Percentiles rank a stretch among this genome's conserved stretches.
These are phyloP conservation scores for Neonectria faginata DNA, from an alignment of 2,329 filamentous ascomycete species.

Conservation along the genomic window DNA sequence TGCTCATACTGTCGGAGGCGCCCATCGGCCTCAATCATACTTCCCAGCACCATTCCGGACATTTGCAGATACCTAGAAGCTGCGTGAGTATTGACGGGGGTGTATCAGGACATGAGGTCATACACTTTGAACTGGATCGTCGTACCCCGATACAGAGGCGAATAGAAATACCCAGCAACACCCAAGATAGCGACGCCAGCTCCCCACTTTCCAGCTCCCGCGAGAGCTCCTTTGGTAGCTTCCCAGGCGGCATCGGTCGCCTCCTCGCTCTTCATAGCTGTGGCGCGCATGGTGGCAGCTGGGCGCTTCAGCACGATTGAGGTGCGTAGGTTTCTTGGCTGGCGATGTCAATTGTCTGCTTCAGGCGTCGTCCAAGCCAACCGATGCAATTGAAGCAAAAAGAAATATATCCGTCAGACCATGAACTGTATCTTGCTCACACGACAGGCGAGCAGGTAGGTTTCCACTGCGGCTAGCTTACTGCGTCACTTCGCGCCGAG, in stretches of 20 bases:
- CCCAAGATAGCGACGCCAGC: constrained; percentile 71
- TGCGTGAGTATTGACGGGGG: constrained; percentile 16
- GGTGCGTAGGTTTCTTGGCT: constrained; percentile 1
- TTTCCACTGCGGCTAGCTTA: constrained; percentile 22
- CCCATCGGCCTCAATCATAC: constrained; percentile 80
- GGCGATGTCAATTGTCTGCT: not conserved
- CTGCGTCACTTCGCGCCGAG: constrained; percentile 24
- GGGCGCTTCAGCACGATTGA: not conserved
- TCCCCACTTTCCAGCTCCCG: constrained; percentile 80
- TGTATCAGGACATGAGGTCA: constrained; percentile 45
- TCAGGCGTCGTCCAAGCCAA: not conserved
- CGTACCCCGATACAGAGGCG: constrained; percentile 77
- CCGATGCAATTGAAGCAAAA: constrained; percentile 18
- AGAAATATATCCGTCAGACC: constrained; percentile 34
- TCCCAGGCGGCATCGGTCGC: constrained; percentile 78
- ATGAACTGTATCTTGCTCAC: constrained; percentile 31
- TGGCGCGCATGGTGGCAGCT: constrained; percentile 37
- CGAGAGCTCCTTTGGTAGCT: constrained; percentile 73
- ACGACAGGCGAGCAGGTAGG: constrained; percentile 13
- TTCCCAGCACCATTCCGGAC: constrained; percentile 85
- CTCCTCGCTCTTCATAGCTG: constrained; percentile 72
- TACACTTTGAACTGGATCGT: constrained; percentile 85
- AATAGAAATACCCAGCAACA: constrained; percentile 71
- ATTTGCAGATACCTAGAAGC: constrained; percentile 78
- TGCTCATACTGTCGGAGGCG: constrained; percentile 76